phyloP scores from a whole-genome alignment of 495 filamentous ascomycete species.

The Lindgomyces ingoldianus region DNA sequence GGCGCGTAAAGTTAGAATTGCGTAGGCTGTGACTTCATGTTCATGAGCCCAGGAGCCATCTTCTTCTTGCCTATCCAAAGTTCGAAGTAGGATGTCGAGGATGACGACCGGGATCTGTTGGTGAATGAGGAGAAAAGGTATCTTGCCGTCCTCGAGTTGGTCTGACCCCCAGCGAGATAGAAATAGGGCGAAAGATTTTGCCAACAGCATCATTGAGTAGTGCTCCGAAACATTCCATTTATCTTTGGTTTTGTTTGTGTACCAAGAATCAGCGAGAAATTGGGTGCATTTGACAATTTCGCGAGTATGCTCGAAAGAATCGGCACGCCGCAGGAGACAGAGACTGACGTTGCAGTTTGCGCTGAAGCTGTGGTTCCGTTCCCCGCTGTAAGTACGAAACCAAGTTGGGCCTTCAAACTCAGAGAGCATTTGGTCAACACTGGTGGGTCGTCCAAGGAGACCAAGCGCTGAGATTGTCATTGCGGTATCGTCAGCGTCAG shows the following conservation, averaged over 20 bases:
- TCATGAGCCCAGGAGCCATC: neutral
- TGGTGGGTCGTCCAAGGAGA: neutral
- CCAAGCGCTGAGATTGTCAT: neutral
- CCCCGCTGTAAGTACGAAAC: neutral
- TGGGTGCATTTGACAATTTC: neutral
- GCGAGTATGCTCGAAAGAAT: neutral
- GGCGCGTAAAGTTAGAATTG: neutral
- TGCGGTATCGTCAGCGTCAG: neutral
- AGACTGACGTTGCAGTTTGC: conserved; percentile 16
- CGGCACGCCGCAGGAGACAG: neutral
- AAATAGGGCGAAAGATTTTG: neutral
- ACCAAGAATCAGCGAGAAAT: neutral
- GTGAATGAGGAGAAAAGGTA: neutral
- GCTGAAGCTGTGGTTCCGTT: conserved; percentile 1
- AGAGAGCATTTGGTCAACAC: neutral
- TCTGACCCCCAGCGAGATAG: neutral
- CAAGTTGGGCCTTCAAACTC: neutral
- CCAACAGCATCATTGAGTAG: neutral
- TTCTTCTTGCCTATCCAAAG: neutral
- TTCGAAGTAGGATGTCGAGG: neutral
- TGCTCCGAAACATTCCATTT: neutral
- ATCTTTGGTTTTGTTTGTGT: neutral
- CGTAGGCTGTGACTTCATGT: neutral
- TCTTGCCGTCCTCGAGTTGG: neutral
- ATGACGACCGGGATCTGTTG: neutral